These are phyloP conservation scores for Chlorella sorokiniana DNA, from an alignment of 139 green algal genomes.

Conservation along the genomic window DNA sequence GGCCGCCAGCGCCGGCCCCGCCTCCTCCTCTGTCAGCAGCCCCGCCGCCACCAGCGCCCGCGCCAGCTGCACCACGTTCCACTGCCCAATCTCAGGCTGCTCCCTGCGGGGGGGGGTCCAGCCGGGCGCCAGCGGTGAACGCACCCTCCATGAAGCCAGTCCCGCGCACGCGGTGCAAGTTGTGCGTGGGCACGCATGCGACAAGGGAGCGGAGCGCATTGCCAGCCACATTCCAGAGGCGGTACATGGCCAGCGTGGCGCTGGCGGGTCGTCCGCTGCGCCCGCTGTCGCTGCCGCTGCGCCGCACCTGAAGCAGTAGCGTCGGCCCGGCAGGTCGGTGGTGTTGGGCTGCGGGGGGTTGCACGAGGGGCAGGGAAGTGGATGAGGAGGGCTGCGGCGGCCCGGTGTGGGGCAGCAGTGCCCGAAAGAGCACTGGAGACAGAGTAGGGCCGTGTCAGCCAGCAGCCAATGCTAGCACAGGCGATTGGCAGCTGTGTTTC, in stretches of 20 bases:
- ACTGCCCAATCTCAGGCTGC: constrained; percentile 48
- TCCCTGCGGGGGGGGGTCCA: background rate
- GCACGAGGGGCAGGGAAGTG: background rate
- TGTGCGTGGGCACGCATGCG: background rate
- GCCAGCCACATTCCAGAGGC: background rate
- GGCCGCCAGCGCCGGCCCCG: constrained; percentile 53
- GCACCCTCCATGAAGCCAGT: background rate
- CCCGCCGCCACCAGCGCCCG: constrained; percentile 58
- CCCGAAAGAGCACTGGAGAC: too few species aligned
- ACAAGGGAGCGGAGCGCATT: background rate
- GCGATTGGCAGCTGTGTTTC: background rate
- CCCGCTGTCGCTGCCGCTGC: background rate
- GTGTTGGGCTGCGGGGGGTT: constrained; percentile 75
- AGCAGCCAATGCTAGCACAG: background rate
- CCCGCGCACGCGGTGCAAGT: background rate
- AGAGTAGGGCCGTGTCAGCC: too few species aligned
- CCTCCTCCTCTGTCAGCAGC: constrained; percentile 55
- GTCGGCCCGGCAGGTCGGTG: constrained; percentile 70
- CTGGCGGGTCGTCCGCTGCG: too few species aligned
- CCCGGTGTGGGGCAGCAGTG: too few species aligned
- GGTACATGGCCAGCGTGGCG: background rate
- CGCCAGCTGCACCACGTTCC: constrained; percentile 73
- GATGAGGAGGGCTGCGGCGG: too few species aligned
- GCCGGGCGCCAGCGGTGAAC: too few species aligned
- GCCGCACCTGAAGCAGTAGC: constrained; percentile 51